Conservation (phyloP, 1,284 basidiomycete genomes). For the Apiotrichum siamense region DNA sequence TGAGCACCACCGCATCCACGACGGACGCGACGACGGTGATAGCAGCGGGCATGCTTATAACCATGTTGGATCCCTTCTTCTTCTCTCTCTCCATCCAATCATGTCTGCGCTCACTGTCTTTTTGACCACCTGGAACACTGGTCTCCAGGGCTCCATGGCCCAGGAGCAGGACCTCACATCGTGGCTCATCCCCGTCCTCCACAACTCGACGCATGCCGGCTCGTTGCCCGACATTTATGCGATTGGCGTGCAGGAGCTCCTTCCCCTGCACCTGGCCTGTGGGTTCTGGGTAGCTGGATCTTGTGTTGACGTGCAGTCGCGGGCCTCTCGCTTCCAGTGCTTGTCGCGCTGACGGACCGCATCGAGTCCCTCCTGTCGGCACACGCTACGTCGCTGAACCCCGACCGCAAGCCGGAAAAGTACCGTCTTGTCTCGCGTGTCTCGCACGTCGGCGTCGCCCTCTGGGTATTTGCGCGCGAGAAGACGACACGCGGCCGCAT, state of each 20-base stretch:
- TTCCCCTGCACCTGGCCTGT: slow-evolving; percentile 50
- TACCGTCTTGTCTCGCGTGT: slow-evolving; percentile 37
- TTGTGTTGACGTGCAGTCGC: slow-evolving; percentile 22
- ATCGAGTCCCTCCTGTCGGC: slow-evolving; percentile 41
- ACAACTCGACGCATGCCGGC: slow-evolving; percentile 25
- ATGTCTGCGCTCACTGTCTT: slow-evolving; percentile 44
- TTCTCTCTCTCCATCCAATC: neutral
- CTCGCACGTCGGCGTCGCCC: slow-evolving; percentile 41
- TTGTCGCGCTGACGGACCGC: slow-evolving; percentile 34
- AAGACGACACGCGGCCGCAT: slow-evolving; percentile 28
- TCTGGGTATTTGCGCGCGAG: slow-evolving; percentile 45
- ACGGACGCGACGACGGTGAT: too few relatives aligned
- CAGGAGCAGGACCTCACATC: slow-evolving; percentile 42
- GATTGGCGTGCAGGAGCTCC: slow-evolving; percentile 93
- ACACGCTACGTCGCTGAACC: slow-evolving; percentile 37
- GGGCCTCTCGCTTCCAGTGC: slow-evolving; percentile 31
- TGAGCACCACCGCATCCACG: too few relatives aligned
- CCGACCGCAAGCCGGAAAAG: slow-evolving; percentile 22
- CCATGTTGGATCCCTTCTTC: neutral
- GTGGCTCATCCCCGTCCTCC: slow-evolving; percentile 46
- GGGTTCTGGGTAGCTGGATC: slow-evolving; percentile 9
- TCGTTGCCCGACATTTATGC: slow-evolving; percentile 71
- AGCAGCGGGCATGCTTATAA: too few relatives aligned
- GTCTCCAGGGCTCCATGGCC: slow-evolving; percentile 43
- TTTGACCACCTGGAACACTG: slow-evolving; percentile 47